Base-by-base conservation (phyloP, 768 basidiomycete species). In the Holtermanniella nyarrowii region DNA sequence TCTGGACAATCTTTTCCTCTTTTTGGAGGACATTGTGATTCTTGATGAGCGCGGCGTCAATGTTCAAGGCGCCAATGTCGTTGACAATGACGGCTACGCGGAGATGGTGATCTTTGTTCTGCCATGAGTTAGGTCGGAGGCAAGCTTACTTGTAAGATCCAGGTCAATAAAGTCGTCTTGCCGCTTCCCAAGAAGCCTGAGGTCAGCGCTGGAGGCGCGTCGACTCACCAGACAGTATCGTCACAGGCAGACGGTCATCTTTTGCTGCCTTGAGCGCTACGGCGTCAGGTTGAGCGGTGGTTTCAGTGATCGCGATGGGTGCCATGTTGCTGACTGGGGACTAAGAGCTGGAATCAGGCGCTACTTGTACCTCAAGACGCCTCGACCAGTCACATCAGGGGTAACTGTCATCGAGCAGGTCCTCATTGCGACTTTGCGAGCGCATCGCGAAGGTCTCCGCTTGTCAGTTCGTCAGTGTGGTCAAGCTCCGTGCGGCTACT, bases 1-100 rank as follows among this genome's bases (percentile, higher is more conserved):
- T 60, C 53, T 63, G 60, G 0, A 72, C 61, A 4, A 72, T 54
- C 12, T 52, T 60, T 50, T 72, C 71, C 24, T 64, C 61, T 42
- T 56, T 59, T 41, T 67, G 63, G 5, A 59, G 58, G 18, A 66
- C 41, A 42, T 68, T 62, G 53, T 69, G 65, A 22, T 60, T 62
- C 22, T 49, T 54, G 46, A 72, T 49, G 16, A 72, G 52, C 0
- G 64, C 49, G 2, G 69, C 68, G 46, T 72, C 71, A 52, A 70
- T 72, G 42, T 68, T 68, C 46, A 72, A 44, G 4, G 56, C 55
- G 1, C 66, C 65, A 59, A 72, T 70, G 46, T 72, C 71, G 48
- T 72, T 72, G 20, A 72, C 57, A 39, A 72, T 67, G 7, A 68
- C 56, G 1, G 71, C 70, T 20, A 57, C 56, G 23, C 58, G 44